Evolutionary conservation across 2,329 filamentous ascomycete genomes (phyloP).

Genomic region (Sclerotinia spermophila): DNA sequence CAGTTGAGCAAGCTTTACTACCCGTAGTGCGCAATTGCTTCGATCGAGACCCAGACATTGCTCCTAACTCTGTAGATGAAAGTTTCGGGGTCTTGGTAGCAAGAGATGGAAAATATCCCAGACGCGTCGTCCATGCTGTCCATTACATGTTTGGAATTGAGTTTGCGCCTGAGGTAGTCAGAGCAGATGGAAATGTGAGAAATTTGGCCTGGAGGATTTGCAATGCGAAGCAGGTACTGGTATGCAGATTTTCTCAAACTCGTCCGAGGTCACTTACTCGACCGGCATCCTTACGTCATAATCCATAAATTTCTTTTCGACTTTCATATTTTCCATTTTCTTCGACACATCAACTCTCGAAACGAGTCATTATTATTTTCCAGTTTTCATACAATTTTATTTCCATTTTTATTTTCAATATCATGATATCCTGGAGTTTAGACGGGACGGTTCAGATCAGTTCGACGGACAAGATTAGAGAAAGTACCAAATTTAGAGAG

Average conservation of each 20-base stretch:
- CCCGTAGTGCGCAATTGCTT: slow-evolving; percentile 89
- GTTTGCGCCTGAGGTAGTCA: slow-evolving; percentile 87
- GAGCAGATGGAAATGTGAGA: slow-evolving; percentile 83
- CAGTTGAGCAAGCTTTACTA: slow-evolving; percentile 73
- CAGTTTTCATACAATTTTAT: neutral
- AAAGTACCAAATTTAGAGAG: neutral
- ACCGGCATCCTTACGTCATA: neutral
- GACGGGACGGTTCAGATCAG: neutral
- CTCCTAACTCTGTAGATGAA: slow-evolving; percentile 74
- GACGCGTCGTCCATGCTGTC: slow-evolving; percentile 87
- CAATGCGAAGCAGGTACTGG: slow-evolving; percentile 91
- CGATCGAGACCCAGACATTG: slow-evolving; percentile 86
- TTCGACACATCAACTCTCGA: neutral
- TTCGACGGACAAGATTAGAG: neutral
- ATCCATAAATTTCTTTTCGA: slow-evolving; percentile 39
- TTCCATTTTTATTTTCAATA: neutral
- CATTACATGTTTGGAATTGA: slow-evolving; percentile 97
- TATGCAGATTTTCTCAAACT: slow-evolving; percentile 40
- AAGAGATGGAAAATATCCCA: slow-evolving; percentile 82
- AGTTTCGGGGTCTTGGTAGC: slow-evolving; percentile 82
- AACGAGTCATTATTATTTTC: neutral
- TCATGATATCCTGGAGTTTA: neutral
- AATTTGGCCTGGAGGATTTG: slow-evolving; percentile 93
- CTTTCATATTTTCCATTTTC: neutral
- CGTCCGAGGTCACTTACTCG: neutral